phyloP scores from a whole-genome alignment of 2,329 filamentous ascomycete species.

The Neofusicoccum parvum region DNA sequence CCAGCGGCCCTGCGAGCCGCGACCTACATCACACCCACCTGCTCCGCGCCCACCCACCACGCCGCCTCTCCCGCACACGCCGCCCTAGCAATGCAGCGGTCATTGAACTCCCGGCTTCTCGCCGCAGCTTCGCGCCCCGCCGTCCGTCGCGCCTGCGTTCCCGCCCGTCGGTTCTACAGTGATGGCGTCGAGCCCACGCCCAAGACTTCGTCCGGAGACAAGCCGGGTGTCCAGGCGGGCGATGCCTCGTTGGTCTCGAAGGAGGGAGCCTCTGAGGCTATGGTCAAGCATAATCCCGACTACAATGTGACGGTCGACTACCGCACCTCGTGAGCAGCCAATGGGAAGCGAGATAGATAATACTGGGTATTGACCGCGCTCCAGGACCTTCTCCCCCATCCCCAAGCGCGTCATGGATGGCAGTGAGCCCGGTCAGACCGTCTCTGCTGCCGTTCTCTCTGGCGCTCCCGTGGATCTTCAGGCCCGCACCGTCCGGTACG shows the following conservation, averaged over 20 bases:
- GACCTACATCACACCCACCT: slow-evolving; percentile 10
- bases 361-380: slow-evolving; percentile 28
- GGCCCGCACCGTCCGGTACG: slow-evolving; percentile 88
- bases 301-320: slow-evolving; percentile 82
- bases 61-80: background rate
- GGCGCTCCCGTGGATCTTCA: slow-evolving; percentile 93
- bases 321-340: slow-evolving; percentile 75
- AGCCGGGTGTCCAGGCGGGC: slow-evolving; percentile 36
- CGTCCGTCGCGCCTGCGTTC: slow-evolving; percentile 32
- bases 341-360: slow-evolving; percentile 7
- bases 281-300: slow-evolving; percentile 72
- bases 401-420: slow-evolving; percentile 89
- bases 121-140: slow-evolving; percentile 29
- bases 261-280: slow-evolving; percentile 53
- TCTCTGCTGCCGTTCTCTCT: slow-evolving; percentile 84
- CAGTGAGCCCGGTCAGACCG: slow-evolving; percentile 73
- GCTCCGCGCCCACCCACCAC: slow-evolving; percentile 11
- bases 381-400: slow-evolving; percentile 84
- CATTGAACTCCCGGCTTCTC: slow-evolving; percentile 45
- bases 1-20: slow-evolving; percentile 1
- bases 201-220: slow-evolving; percentile 40
- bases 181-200: slow-evolving; percentile 26
- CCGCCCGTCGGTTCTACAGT: slow-evolving; percentile 36
- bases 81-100: slow-evolving; percentile 18
- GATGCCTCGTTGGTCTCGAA: slow-evolving; percentile 55